phyloP scores from a whole-genome alignment of 345 rosid genomes.

The Arabis alpina region DNA sequence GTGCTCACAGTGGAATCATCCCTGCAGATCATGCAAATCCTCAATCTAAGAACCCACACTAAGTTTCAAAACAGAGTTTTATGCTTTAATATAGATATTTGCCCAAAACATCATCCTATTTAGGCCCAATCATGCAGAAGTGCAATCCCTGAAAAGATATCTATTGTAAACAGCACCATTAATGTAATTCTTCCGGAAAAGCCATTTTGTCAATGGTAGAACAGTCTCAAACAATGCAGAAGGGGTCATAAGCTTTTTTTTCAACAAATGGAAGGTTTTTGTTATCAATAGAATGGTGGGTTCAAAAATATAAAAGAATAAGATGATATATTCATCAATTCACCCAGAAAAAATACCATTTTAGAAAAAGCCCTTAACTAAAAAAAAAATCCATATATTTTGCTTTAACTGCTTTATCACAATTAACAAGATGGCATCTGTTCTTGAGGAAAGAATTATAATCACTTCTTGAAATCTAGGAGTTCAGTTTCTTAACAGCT shows the following conservation, averaged over 20 bases:
- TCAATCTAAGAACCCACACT: conserved; percentile 20
- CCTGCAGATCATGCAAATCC: conserved; percentile 58
- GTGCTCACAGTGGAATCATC: conserved; percentile 87
- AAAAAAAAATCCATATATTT: background rate
- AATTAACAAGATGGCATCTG: conserved; percentile 11
- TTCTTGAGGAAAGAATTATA: conserved; percentile 19
- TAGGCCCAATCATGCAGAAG: conserved; percentile 15
- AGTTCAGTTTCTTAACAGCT: conserved; percentile 10
- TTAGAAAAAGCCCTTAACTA: background rate
- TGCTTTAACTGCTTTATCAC: conserved; percentile 14
- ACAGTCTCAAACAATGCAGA: conserved; percentile 12
- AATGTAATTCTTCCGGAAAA: conserved; percentile 12
- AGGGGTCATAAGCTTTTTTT: conserved; percentile 9
- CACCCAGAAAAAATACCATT: conserved; percentile 10
- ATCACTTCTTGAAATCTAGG: conserved; percentile 23
- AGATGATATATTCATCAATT: conserved; percentile 10
- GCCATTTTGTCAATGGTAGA: conserved; percentile 5
- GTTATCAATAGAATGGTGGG: conserved; percentile 16
- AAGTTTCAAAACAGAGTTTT: conserved; percentile 28
- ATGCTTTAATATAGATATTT: conserved; percentile 1
- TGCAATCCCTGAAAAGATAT: conserved; percentile 23
- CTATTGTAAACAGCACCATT: conserved; percentile 21
- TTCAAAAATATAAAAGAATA: conserved; percentile 12
- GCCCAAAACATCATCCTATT: conserved; percentile 6
- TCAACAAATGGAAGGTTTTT: conserved; percentile 16